phyloP scores from a whole-genome alignment of 2,329 filamentous ascomycete species.

The Aspergillus costaricaensis region DNA sequence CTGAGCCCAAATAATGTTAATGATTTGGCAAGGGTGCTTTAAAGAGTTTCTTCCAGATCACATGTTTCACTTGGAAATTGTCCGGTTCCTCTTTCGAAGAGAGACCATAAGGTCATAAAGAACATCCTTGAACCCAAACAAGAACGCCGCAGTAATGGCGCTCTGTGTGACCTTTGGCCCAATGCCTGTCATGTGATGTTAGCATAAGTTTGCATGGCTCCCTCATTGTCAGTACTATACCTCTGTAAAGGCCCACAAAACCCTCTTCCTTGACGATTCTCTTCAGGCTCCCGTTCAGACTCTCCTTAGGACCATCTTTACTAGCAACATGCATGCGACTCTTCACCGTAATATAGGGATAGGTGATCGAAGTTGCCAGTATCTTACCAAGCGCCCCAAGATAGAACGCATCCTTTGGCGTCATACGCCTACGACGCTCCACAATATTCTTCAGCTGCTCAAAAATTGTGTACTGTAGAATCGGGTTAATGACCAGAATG shows the following conservation, averaged over 20 bases:
- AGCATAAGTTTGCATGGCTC: background rate
- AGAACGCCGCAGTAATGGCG: slow-evolving; percentile 90
- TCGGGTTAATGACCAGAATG: slow-evolving; percentile 95
- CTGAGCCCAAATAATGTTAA: too few species aligned
- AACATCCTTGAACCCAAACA: slow-evolving; percentile 98
- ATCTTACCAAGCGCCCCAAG: slow-evolving; percentile 92
- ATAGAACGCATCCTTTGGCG: slow-evolving; percentile 83
- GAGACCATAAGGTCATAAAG: slow-evolving; percentile 67
- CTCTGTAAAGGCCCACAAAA: slow-evolving; percentile 89
- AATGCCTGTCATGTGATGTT: slow-evolving; percentile 64
- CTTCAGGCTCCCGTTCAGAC: slow-evolving; percentile 74
- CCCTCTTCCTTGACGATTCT: slow-evolving; percentile 85
- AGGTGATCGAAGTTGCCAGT: slow-evolving; percentile 89
- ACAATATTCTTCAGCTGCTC: slow-evolving; percentile 94
- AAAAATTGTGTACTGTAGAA: slow-evolving; percentile 97
- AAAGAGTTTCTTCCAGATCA: background rate
- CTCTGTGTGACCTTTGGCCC: slow-evolving; percentile 96
- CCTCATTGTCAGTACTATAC: slow-evolving; percentile 47
- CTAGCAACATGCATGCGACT: slow-evolving; percentile 93
- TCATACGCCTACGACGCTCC: slow-evolving; percentile 75
- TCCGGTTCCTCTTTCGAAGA: slow-evolving; percentile 33
- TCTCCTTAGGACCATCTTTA: slow-evolving; percentile 73
- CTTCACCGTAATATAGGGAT: slow-evolving; percentile 99
- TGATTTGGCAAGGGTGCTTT: background rate
- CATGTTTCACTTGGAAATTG: slow-evolving; percentile 32